Percentiles rank a stretch among this genome's conserved stretches.
phyloP scores from a whole-genome alignment of 257 asterid genomes.

The Eustoma russellianum region DNA sequence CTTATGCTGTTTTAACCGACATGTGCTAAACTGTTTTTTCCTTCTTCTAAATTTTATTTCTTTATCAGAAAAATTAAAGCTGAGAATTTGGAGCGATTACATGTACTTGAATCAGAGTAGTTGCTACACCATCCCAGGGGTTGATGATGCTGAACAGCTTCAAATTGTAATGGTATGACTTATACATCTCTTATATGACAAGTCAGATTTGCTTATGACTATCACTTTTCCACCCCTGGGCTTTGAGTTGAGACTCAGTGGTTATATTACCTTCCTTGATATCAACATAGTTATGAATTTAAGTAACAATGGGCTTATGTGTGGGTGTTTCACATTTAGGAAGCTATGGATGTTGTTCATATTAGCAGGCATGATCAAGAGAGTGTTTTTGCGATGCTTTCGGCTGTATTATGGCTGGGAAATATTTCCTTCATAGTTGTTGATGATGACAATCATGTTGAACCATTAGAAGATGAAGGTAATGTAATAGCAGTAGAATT shows the following conservation, averaged over 20 bases:
- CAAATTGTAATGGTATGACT: constrained; percentile 49
- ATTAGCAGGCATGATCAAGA: constrained; percentile 76
- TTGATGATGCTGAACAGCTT: constrained; percentile 88
- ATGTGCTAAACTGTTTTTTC: too few species aligned
- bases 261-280: background rate
- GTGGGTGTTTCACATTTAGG: constrained; percentile 35
- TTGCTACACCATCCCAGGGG: constrained; percentile 67
- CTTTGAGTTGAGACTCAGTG: too few species aligned
- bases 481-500: too few species aligned
- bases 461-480: constrained; percentile 89
- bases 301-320: constrained; percentile 5
- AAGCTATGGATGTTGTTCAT: constrained; percentile 86
- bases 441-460: constrained; percentile 87
- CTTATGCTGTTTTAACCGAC: background rate
- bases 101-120: constrained; percentile 73
- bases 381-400: constrained; percentile 83
- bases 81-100: constrained; percentile 64
- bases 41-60: background rate
- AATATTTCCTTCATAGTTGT: constrained; percentile 56
- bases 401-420: constrained; percentile 96
- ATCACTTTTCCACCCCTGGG: too few species aligned
- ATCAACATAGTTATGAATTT: background rate
- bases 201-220: too few species aligned
- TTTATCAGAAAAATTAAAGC: constrained; percentile 59
- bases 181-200: too few species aligned